Percentiles rank a stretch among this genome's conserved stretches.
Conservation (phyloP, 139 green algal genomes). For the Eudorina sp. region DNA sequence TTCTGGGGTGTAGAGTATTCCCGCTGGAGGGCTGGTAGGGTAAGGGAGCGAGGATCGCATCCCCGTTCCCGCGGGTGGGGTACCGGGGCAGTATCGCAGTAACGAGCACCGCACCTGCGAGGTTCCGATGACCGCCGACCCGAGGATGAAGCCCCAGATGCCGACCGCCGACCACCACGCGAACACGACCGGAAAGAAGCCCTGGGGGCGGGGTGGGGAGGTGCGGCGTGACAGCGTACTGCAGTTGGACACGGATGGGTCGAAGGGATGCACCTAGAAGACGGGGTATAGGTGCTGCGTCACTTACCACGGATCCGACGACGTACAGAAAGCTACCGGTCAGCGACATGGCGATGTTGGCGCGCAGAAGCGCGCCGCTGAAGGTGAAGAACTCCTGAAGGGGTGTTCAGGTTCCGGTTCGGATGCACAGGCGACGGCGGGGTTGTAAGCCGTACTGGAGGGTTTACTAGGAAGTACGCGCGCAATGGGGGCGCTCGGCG, state of each 20-base stretch:
- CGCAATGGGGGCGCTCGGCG: too few relatives aligned
- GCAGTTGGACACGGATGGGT: too few relatives aligned
- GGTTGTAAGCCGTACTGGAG: too few relatives aligned
- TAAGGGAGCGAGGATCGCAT: too few relatives aligned
- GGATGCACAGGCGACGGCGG: background rate
- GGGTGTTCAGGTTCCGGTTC: background rate
- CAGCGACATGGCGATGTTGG: slow-evolving; percentile 50
- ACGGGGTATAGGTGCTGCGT: background rate
- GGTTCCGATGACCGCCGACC: slow-evolving; percentile 47
- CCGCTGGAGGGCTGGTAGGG: too few relatives aligned
- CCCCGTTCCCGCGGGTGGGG: too few relatives aligned
- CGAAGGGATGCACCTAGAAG: too few relatives aligned
- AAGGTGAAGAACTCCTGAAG: slow-evolving; percentile 57
- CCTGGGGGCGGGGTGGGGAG: too few relatives aligned
- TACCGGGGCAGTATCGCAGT: too few relatives aligned
- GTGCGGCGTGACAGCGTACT: too few relatives aligned
- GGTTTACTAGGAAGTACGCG: too few relatives aligned
- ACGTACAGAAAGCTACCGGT: slow-evolving; percentile 50
- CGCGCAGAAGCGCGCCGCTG: slow-evolving; percentile 2
- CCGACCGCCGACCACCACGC: slow-evolving; percentile 28
- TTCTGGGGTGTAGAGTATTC: too few relatives aligned
- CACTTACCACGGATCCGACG: slow-evolving; percentile 50
- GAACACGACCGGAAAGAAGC: slow-evolving; percentile 48
- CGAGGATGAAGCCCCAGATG: slow-evolving; percentile 57
- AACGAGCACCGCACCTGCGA: slow-evolving; percentile 51